Conservation (phyloP, 2,329 filamentous ascomycete genomes). For the Aspergillus calidoustus region DNA sequence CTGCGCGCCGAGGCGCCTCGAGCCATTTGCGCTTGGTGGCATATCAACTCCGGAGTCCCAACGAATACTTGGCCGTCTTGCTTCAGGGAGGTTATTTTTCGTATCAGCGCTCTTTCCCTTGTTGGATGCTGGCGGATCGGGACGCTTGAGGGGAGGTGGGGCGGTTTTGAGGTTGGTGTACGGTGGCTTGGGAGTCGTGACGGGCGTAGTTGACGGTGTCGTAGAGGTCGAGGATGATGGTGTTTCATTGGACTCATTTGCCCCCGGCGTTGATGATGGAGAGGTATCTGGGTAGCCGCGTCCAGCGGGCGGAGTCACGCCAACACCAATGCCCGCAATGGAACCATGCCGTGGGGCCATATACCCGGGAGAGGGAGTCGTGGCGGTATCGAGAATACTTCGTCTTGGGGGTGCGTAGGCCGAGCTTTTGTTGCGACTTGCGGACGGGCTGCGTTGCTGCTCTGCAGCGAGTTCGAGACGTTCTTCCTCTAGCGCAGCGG, state of each 20-base stretch:
- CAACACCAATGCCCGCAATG: conserved; percentile 44
- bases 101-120: conserved; percentile 27
- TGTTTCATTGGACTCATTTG: conserved; percentile 19
- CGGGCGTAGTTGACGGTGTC: conserved; percentile 23
- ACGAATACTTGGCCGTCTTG: conserved; percentile 29
- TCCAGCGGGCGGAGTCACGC: conserved; percentile 37
- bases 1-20: conserved; percentile 50
- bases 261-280: conserved; percentile 41
- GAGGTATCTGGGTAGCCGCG: conserved; percentile 31
- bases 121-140: conserved; percentile 19
- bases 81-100: conserved; percentile 26
- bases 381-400: conserved; percentile 68
- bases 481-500: conserved; percentile 77
- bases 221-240: conserved; percentile 17
- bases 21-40: conserved; percentile 35
- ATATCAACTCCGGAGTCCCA: conserved; percentile 26
- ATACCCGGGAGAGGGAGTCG: conserved; percentile 56
- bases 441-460: conserved; percentile 60
- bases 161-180: conserved; percentile 18
- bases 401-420: conserved; percentile 62
- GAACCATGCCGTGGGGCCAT: conserved; percentile 41
- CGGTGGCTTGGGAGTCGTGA: conserved; percentile 23
- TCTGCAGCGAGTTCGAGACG: conserved; percentile 70
- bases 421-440: conserved; percentile 46
- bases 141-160: conserved; percentile 24